Percentiles rank a stretch among this genome's conserved stretches.
Conservation (phyloP, 2,329 filamentous ascomycete species). For the Phyllosticta citrichinensis region DNA sequence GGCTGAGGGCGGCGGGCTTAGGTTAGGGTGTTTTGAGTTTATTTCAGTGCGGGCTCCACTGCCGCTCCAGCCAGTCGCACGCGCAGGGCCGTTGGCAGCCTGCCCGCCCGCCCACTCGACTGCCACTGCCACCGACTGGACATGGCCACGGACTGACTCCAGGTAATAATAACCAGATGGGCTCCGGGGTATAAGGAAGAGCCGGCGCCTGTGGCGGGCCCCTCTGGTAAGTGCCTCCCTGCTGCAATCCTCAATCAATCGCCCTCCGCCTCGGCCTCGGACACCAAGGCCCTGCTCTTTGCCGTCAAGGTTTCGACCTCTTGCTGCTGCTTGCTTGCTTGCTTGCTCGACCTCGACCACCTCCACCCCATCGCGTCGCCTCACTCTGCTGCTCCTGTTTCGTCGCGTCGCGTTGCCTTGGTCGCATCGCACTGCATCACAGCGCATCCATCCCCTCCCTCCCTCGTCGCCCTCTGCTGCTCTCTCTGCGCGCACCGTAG, state of each 20-base stretch:
- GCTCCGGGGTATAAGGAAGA: slow-evolving; percentile 35
- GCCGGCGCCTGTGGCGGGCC: slow-evolving; percentile 33
- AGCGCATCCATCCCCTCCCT: slow-evolving; percentile 20
- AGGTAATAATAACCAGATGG: slow-evolving; percentile 31
- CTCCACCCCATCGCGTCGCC: not conserved
- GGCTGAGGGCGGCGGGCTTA: slow-evolving; percentile 12
- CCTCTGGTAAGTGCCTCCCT: slow-evolving; percentile 33
- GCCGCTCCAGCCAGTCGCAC: slow-evolving; percentile 2
- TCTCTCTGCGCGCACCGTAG: slow-evolving; percentile 23
- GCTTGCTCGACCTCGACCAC: too few relatives aligned
- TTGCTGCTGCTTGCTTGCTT: too few relatives aligned
- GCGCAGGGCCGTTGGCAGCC: slow-evolving; percentile 20
- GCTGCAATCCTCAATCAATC: slow-evolving; percentile 4
- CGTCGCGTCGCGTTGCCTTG: slow-evolving; percentile 24
- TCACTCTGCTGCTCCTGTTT: slow-evolving; percentile 13
- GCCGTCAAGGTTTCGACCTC: not conserved
- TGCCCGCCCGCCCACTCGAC: slow-evolving; percentile 15
- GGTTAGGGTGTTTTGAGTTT: slow-evolving; percentile 15
- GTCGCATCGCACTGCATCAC: slow-evolving; percentile 12
- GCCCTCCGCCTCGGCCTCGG: not conserved
- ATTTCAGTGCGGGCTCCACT: slow-evolving; percentile 11
- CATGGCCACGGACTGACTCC: slow-evolving; percentile 13
- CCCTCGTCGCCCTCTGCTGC: slow-evolving; percentile 13
- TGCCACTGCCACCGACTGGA: slow-evolving; percentile 8
- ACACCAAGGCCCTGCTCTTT: not conserved